Evolutionary conservation across 2,329 filamentous ascomycete species (phyloP), one percentile per base, ranked within the genome.

Genomic region (Fusarium solani-melongenae): DNA sequence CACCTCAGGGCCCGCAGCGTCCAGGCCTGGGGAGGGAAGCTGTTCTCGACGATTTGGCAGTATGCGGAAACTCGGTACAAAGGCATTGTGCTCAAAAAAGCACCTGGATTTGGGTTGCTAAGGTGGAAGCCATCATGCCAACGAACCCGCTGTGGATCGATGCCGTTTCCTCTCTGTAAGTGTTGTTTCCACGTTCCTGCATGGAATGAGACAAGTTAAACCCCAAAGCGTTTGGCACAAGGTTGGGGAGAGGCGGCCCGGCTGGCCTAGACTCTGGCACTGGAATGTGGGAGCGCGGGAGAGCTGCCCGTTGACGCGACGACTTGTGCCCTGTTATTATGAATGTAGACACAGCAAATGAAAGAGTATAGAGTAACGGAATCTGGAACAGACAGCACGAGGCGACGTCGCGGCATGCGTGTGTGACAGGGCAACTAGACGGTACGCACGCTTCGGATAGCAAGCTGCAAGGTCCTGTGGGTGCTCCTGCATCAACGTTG

Each of bases 81-180:
- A 68, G 69, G 41, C 44, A 70, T 75, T 73, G 66, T 73, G 29
- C 15, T 9, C n/a, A 11, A 17, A 33, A 33, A 22, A 36, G 34
- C 22, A 24, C 11, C 72, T 75, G n/a, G 11, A 70, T 68, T 36
- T 63, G 38, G 72, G 72, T 75, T 75, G 63, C 72, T 59, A 41
- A 73, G 66, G 66, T 36, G 27, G 57, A 70, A 70, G 72, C 66
- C 72, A 68, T 38, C 72, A 73, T 74, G 41, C 71, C 71, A 66
- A 20, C 27, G 15, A 14, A 60, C n/a, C 56, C 15, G 53, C 17
- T 66, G 56, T 60, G 53, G 58, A 39, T 64, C 33, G 6, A 55
- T 73, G 69, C 64, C 55, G 64, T 55, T 33, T 70, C 36, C 29
- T 67, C 55, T 66, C 6, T 17, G 53, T 14, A 17, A 33, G 49